phyloP scores from a whole-genome alignment of 305 asterid genomes.

The Ilex paraguariensis region DNA sequence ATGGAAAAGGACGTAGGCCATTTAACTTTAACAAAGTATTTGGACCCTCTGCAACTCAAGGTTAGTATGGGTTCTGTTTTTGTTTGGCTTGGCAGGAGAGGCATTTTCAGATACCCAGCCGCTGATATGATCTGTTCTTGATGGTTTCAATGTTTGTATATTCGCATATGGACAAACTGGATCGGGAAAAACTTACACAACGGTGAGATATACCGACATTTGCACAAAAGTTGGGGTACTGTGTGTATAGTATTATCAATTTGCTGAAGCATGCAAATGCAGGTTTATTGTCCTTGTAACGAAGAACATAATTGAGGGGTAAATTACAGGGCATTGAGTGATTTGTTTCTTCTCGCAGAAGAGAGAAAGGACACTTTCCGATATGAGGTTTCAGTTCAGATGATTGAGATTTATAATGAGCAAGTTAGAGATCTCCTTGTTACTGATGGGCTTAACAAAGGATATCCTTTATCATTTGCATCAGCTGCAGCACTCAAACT shows the following conservation, averaged over 20 bases:
- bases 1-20: slow-evolving; percentile 69
- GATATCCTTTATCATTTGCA: slow-evolving; percentile 62
- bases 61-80: slow-evolving; percentile 34
- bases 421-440: slow-evolving; percentile 96
- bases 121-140: slow-evolving; percentile 89
- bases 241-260: slow-evolving; percentile 7
- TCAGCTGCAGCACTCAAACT: too few relatives aligned
- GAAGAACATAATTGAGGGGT: slow-evolving; percentile 79
- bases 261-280: slow-evolving; percentile 5
- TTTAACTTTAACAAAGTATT: slow-evolving; percentile 92
- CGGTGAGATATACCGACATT: slow-evolving; percentile 47
- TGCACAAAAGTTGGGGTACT: slow-evolving; percentile 1
- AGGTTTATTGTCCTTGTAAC: slow-evolving; percentile 20
- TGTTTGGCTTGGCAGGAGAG: slow-evolving; percentile 47
- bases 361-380: slow-evolving; percentile 74
- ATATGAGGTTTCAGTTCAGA: slow-evolving; percentile 90
- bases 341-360: slow-evolving; percentile 75
- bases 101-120: slow-evolving; percentile 90
- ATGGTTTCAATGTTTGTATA: slow-evolving; percentile 94
- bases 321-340: slow-evolving; percentile 88
- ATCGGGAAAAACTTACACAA: slow-evolving; percentile 93
- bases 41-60: slow-evolving; percentile 91
- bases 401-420: slow-evolving; percentile 98
- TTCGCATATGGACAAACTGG: slow-evolving; percentile 99
- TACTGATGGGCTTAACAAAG: slow-evolving; percentile 74